Evolutionary conservation across 495 filamentous ascomycete genomes (phyloP), one percentile per base, ranked within the genome.

Genomic region (Astrothelium subdiscretum): DNA sequence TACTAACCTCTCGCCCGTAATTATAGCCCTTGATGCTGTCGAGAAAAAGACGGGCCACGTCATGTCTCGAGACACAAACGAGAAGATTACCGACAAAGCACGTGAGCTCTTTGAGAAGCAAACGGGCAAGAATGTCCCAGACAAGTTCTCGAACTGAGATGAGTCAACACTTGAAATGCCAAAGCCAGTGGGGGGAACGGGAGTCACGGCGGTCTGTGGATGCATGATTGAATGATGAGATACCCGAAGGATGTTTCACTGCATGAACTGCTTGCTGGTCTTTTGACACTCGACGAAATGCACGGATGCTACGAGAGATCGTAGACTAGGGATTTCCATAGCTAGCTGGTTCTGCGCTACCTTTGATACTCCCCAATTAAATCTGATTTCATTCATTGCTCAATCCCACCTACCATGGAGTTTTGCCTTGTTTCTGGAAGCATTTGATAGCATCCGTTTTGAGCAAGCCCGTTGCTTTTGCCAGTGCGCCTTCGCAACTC

Each of bases 41-140:
- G 62, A 63, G 58, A 63, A 63, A 32, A 63, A 63, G 62, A 24
- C 31, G 31, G 62, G 62, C 57, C 32, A 59, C 38, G 54, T 40
- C 54, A 32, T 62, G 31, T 24, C 32, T 13, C 44, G 58, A 27
- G 60, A 63, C 12, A 35, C 6, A 8, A 57, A 59, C 44, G 40
- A 63, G 12, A 64, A 44, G 57, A 60, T 57, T 32, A 67, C 65
- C 4, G 66, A 65, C 59, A 65, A 68, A 59, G 24, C 58, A 4
- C 59, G 63, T 1, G 29, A 32, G 31, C 15, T 62, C 31, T 59
- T 68, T 40, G 59, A 65, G 63, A 62, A 65, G 40, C 2, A 15
- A 43, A 68, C 63, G 15, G 66, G 66, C 35, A 68, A 65, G 66
- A 57, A 68, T 8, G 59, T 65, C 22, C 66, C 66, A 11, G 60